phyloP scores from a whole-genome alignment of 495 filamentous ascomycete genomes.

The Aspergillus haitiensis region DNA sequence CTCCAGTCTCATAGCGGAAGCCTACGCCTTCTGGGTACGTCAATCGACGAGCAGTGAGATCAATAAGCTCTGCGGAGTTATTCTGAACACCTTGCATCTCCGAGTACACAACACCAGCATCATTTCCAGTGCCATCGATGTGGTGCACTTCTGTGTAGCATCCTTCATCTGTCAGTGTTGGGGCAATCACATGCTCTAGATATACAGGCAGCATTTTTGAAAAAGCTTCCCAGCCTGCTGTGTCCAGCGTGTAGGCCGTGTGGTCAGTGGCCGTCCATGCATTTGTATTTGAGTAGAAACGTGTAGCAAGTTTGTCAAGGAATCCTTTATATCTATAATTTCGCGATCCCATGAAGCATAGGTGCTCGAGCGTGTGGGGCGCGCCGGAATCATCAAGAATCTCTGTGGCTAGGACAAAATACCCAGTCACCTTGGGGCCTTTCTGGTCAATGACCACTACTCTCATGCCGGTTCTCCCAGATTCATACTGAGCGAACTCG shows the following conservation, averaged over 20 bases:
- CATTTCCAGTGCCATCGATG: slow-evolving; percentile 86
- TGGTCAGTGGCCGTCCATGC: slow-evolving; percentile 93
- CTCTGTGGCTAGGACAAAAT: slow-evolving; percentile 94
- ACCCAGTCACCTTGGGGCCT: slow-evolving; percentile 90
- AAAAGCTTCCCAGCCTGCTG: slow-evolving; percentile 96
- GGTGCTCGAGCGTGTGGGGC: slow-evolving; percentile 93
- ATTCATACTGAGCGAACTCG: slow-evolving; percentile 84
- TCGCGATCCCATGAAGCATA: slow-evolving; percentile 97
- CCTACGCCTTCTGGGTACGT: slow-evolving; percentile 88
- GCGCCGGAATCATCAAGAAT: slow-evolving; percentile 96
- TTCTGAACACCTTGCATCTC: slow-evolving; percentile 98
- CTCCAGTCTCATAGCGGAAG: slow-evolving; percentile 95
- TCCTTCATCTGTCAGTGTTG: slow-evolving; percentile 85
- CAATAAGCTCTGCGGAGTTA: slow-evolving; percentile 76
- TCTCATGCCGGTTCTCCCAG: slow-evolving; percentile 86
- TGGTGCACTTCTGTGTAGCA: slow-evolving; percentile 98
- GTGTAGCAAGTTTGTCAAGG: slow-evolving; percentile 86
- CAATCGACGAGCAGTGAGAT: slow-evolving; percentile 69
- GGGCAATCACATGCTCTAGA: slow-evolving; percentile 89
- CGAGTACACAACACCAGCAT: slow-evolving; percentile 97
- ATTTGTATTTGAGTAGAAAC: slow-evolving; percentile 92
- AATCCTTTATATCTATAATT: slow-evolving; percentile 93
- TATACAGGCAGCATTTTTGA: slow-evolving; percentile 93
- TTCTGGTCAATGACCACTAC: slow-evolving; percentile 87
- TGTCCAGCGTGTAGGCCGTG: slow-evolving; percentile 93